Evolutionary conservation across 78 protist genomes (phyloP).

Genomic region (Blattamonas nauphoetae): DNA sequence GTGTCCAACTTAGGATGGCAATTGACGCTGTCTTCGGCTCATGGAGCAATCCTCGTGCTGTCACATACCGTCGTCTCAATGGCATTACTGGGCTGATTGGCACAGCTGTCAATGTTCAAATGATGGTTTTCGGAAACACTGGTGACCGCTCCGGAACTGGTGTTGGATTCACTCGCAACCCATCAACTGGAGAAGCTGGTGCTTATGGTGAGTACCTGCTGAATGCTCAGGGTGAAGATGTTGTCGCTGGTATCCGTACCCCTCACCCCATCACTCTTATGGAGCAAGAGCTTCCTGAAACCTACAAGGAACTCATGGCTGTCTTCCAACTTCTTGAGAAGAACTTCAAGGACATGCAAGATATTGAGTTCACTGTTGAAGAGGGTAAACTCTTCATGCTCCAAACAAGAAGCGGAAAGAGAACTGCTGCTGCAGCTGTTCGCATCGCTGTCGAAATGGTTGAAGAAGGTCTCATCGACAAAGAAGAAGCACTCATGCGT

Average conservation of each 20-base stretch:
- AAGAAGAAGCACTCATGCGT: slow-evolving; percentile 47
- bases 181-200: slow-evolving; percentile 55
- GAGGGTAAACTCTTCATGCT: slow-evolving; percentile 58
- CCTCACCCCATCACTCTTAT: slow-evolving; percentile 36
- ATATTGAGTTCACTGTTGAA: slow-evolving; percentile 73
- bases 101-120: slow-evolving; percentile 67
- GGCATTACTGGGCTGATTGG: slow-evolving; percentile 39
- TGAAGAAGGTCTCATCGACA: slow-evolving; percentile 56
- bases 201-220: slow-evolving; percentile 71
- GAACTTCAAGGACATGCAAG: slow-evolving; percentile 50
- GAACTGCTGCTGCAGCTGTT: slow-evolving; percentile 47
- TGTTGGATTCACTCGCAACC: slow-evolving; percentile 69
- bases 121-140: slow-evolving; percentile 67
- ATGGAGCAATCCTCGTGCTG: slow-evolving; percentile 55
- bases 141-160: slow-evolving; percentile 62
- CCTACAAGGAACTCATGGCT: slow-evolving; percentile 26
- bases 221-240: slow-evolving; percentile 86
- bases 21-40: slow-evolving; percentile 56
- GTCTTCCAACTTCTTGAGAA: slow-evolving; percentile 36
- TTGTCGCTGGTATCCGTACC: slow-evolving; percentile 77
- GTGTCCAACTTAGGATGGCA: slow-evolving; percentile 30
- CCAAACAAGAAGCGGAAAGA: slow-evolving; percentile 62
- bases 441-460: slow-evolving; percentile 59
- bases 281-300: slow-evolving; percentile 1
- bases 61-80: slow-evolving; percentile 45